These are phyloP conservation scores for Gossypium arboreum DNA, from an alignment of 345 rosid genomes.

Conservation along the genomic window DNA sequence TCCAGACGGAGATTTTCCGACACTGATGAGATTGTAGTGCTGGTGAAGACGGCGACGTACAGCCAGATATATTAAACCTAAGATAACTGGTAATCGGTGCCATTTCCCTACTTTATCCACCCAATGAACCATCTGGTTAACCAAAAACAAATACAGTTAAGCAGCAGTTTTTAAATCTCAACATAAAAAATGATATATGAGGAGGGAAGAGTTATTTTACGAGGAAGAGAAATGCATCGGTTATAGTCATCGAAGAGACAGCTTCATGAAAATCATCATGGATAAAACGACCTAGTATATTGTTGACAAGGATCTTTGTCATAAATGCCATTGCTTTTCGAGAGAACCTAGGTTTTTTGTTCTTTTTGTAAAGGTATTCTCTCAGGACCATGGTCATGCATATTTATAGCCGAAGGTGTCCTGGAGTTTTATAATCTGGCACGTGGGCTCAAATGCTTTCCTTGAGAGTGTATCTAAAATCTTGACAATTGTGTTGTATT, in stretches of 20 bases:
- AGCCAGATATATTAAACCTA: constrained; percentile 41
- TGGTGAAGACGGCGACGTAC: constrained; percentile 51
- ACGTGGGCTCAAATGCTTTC: too few species aligned
- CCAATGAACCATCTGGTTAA: constrained; percentile 43
- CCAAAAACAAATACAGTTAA: background rate
- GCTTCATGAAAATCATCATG: constrained; percentile 38
- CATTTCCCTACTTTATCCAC: constrained; percentile 42
- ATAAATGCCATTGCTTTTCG: constrained; percentile 6
- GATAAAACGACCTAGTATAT: constrained; percentile 22
- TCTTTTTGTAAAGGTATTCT: background rate
- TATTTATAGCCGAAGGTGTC: background rate
- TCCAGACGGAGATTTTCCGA: constrained; percentile 42
- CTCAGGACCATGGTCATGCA: background rate
- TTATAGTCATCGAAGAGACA: constrained; percentile 33
- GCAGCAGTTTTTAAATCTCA: too few species aligned
- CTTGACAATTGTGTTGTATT: too few species aligned
- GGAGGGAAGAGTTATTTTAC: constrained; percentile 11
- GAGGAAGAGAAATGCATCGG: constrained; percentile 40
- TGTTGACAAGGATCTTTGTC: constrained; percentile 12
- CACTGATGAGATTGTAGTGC: constrained; percentile 47
- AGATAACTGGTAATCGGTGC: constrained; percentile 50
- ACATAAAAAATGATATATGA: too few species aligned
- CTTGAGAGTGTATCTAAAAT: too few species aligned
- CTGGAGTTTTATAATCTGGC: too few species aligned
- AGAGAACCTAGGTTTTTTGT: background rate